Evolutionary conservation across 2,329 filamentous ascomycete genomes (phyloP), one percentile per base, ranked within the genome.

Genomic region (Pseudopyrenochaeta lycopersici): DNA sequence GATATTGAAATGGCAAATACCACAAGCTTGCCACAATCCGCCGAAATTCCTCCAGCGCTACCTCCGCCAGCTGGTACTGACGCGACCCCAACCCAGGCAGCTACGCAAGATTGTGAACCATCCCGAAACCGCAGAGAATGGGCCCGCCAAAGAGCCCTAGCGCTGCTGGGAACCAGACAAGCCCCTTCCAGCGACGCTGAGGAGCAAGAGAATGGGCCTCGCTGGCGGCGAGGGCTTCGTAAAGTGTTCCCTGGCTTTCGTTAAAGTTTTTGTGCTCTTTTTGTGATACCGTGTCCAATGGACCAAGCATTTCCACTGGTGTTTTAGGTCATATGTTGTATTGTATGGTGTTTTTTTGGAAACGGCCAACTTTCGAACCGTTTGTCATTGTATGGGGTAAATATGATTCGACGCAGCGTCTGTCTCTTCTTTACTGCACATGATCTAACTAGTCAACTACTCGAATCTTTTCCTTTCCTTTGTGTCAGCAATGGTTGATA

Each of bases 81-180:
- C 11, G 12, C 38, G 18, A 45, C 59, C 20, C 20, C 43, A 31
- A 38, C 46, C 12, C 49, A 53, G 32, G 20, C 48, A 11, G 46
- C 36, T 12, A 23, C 43, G 5, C 60, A 50, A 20, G 53, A 55
- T 31, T 65, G 60, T 35, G 12, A 51, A 14, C 62, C 63, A 18
- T 52, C 61, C 0, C 67, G 69, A 4, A 70, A 74, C 30, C 69
- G 78, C 33, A 64, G 78, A 46, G 78, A 81, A 52, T 80, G 79
- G 78, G 78, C 78, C 4, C 72, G 78, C 4, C 76, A 78, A 53
- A 69, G 80, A 40, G 79, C 79, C 9, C 54, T 80, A n/a, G 66
- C 73, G 9, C 72, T 82, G 63, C 69, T 81, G 4, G 78, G 78
- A n/a, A 63, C 63, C 38, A 56, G 60, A 1, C 55, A 64, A 10